Percentiles rank a stretch among this genome's conserved stretches.
These are phyloP conservation scores for Lolium multiflorum DNA, from an alignment of 176 grass and related monocot species.

Conservation along the genomic window DNA sequence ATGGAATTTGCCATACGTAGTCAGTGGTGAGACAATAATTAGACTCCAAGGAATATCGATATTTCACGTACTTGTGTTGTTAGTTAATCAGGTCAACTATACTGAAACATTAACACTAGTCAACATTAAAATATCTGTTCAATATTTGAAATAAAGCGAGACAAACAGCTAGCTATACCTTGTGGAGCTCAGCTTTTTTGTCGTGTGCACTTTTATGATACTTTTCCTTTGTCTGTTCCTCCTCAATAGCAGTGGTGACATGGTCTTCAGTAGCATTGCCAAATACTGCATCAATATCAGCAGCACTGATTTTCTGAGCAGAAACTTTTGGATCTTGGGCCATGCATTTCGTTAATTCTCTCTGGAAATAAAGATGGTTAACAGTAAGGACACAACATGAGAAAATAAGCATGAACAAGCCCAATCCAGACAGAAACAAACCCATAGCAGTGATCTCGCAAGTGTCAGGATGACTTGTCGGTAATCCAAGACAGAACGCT, in stretches of 20 bases:
- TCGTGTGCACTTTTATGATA: neutral
- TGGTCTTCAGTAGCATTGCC: neutral
- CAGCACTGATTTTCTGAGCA: slow-evolving; percentile 14
- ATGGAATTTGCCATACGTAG: neutral
- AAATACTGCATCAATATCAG: slow-evolving; percentile 48
- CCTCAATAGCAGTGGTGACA: neutral
- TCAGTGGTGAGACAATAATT: neutral
- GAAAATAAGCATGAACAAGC: neutral
- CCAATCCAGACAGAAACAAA: slow-evolving; percentile 27
- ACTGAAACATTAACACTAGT: neutral
- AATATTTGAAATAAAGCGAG: neutral
- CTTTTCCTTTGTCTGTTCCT: neutral
- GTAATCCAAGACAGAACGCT: slow-evolving; percentile 34
- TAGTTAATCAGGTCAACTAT: neutral
- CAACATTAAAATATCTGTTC: neutral
- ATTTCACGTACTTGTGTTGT: neutral
- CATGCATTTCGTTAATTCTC: slow-evolving; percentile 45
- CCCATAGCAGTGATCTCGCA: slow-evolving; percentile 46
- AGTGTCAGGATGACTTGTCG: slow-evolving; percentile 19
- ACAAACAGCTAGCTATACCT: neutral
- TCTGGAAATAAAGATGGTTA: slow-evolving; percentile 21
- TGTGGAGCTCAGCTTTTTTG: neutral
- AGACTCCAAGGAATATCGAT: neutral
- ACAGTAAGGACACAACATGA: slow-evolving; percentile 1
- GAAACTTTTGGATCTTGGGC: slow-evolving; percentile 30